Percentiles rank a stretch among this genome's conserved stretches.
phyloP scores from a whole-genome alignment of 2,329 filamentous ascomycete species.

The Fusarium hostae region DNA sequence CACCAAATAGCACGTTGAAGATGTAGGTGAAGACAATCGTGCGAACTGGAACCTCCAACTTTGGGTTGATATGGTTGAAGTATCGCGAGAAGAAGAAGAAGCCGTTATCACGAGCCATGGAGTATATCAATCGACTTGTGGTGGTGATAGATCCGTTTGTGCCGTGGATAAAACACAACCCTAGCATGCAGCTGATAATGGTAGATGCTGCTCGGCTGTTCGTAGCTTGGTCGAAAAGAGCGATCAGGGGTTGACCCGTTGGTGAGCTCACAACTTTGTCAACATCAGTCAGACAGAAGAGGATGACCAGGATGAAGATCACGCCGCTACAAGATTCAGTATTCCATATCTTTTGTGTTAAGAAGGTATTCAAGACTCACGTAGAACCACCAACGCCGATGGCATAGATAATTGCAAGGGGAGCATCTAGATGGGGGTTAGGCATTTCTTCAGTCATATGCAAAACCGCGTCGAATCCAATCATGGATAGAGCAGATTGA shows the following conservation, averaged over 20 bases:
- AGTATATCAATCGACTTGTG: neutral
- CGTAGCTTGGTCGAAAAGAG: neutral
- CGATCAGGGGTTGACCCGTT: neutral
- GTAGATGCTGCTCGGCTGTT: neutral
- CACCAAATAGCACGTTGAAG: neutral
- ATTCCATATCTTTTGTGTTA: fast-evolving
- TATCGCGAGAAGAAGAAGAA: neutral
- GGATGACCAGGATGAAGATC: neutral
- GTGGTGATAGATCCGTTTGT: neutral
- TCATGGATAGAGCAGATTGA: neutral
- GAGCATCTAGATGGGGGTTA: neutral
- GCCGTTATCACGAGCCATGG: neutral
- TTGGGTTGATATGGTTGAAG: neutral
- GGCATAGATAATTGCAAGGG: neutral
- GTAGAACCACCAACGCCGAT: neutral
- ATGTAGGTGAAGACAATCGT: neutral
- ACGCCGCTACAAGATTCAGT: neutral
- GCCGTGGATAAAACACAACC: neutral
- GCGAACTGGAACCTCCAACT: neutral
- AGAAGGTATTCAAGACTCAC: neutral
- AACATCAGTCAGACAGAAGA: neutral
- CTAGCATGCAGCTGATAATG: neutral
- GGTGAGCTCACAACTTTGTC: neutral
- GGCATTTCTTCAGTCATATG: conserved; percentile 4
- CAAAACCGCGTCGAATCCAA: neutral